A percentile compares a stretch with the other conserved stretches of the same genome.
These are phyloP conservation scores for Colletotrichum filicis DNA, from an alignment of 2,329 filamentous ascomycete species.

Conservation along the genomic window DNA sequence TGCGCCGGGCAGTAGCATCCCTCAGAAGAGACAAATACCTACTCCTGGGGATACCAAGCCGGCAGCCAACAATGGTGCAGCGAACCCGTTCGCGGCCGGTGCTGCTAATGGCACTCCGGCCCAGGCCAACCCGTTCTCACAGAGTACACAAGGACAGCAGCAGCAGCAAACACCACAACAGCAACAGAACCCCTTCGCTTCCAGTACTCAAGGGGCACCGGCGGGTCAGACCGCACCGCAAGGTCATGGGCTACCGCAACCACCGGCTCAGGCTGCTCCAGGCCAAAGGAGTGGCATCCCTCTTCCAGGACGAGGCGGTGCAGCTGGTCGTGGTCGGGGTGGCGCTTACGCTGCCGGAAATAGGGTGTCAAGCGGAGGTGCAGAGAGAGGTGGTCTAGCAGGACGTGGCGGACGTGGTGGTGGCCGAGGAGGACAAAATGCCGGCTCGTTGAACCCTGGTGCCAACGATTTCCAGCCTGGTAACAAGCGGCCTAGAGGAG, in stretches of 20 bases:
- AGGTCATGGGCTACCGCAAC: conserved; percentile 21
- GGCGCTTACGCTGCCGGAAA: conserved; percentile 52
- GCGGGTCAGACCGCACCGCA: conserved; percentile 12
- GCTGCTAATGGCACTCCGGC: background rate
- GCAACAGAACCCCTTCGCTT: conserved; percentile 33
- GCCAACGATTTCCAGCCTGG: conserved; percentile 68
- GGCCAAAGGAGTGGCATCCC: conserved; percentile 47
- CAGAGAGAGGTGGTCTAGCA: conserved; percentile 46
- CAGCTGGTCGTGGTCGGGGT: conserved; percentile 47
- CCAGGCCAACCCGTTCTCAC: conserved; percentile 15
- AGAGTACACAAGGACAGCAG: conserved; percentile 29
- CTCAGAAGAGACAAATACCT: conserved; percentile 27
- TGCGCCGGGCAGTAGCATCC: conserved; percentile 13
- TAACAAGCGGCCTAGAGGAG: conserved; percentile 67
- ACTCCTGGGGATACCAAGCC: background rate
- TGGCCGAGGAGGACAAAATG: conserved; percentile 49
- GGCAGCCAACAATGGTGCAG: background rate
- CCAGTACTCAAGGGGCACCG: conserved; percentile 12
- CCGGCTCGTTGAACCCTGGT: conserved; percentile 56
- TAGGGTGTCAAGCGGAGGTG: conserved; percentile 45
- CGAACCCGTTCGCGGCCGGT: conserved; percentile 30
- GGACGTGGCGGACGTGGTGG: conserved; percentile 54
- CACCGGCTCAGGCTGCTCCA: conserved; percentile 16
- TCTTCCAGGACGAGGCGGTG: conserved; percentile 52
- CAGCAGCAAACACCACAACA: conserved; percentile 41